phyloP scores from a whole-genome alignment of 306 rosid genomes.

The Pyrus communis region DNA sequence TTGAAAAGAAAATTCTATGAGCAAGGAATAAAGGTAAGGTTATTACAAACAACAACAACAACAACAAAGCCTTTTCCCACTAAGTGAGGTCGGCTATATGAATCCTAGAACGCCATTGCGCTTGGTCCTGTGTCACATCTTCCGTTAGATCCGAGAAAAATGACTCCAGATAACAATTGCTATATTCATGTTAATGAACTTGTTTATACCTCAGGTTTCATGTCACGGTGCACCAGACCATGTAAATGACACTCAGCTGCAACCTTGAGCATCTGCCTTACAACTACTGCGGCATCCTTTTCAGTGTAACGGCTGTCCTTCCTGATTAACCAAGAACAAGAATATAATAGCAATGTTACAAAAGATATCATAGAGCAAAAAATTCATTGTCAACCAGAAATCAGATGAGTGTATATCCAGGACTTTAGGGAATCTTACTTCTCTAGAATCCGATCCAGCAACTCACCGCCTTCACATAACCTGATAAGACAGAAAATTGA shows the following conservation, averaged over 20 bases:
- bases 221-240: conserved; percentile 97
- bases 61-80: no score
- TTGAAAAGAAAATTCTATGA: conserved; percentile 89
- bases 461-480: conserved; percentile 98
- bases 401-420: neutral
- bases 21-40: conserved; percentile 15
- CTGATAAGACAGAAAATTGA: conserved; percentile 28
- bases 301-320: conserved; percentile 93
- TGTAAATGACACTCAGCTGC: conserved; percentile 98
- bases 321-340: conserved; percentile 47
- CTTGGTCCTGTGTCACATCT: no score
- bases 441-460: conserved; percentile 88
- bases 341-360: conserved; percentile 4
- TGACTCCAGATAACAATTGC: conserved; percentile 2
- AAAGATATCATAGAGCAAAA: conserved; percentile 1
- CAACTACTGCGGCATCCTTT: conserved; percentile 93
- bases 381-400: conserved; percentile 4
- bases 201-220: conserved; percentile 87
- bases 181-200: conserved; percentile 1
- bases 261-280: conserved; percentile 98
- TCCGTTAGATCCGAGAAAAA: neutral
- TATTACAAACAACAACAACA: neutral
- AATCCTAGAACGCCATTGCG: no score
- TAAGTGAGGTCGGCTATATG: no score
- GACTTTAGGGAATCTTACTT: conserved; percentile 53